Conservation (phyloP, 805 yeast genomes). For the Schizosaccharomyces japonicus region DNA sequence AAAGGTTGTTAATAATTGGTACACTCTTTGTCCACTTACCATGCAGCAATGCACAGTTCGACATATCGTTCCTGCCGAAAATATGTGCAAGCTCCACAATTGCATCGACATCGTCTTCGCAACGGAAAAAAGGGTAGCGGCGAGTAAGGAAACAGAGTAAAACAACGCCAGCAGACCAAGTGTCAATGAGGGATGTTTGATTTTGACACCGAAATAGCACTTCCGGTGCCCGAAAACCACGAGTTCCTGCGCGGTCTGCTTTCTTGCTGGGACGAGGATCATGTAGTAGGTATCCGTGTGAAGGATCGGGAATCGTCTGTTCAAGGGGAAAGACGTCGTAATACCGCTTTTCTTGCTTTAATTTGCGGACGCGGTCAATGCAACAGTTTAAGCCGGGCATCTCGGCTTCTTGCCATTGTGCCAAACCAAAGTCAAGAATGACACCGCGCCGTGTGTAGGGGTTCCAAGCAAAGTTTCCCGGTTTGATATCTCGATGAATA, state of each 20-base stretch:
- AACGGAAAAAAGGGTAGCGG: slow-evolving; percentile 4
- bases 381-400: not conserved
- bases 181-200: not conserved
- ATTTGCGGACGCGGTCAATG: not conserved
- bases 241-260: slow-evolving; percentile 5
- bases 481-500: slow-evolving; percentile 4
- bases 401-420: not conserved
- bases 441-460: slow-evolving; percentile 2
- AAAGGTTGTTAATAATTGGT: not conserved
- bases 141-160: not conserved
- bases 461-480: slow-evolving; percentile 4
- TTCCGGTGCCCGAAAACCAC: slow-evolving; percentile 4
- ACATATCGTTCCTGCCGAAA: slow-evolving; percentile 2
- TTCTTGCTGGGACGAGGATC: not conserved
- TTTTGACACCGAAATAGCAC: slow-evolving; percentile 2
- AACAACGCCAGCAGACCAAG: slow-evolving; percentile 1
- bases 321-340: not conserved
- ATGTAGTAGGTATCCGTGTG: not conserved
- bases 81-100: slow-evolving; percentile 2
- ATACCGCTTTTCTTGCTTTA: not conserved
- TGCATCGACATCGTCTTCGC: slow-evolving; percentile 2
- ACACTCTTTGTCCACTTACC: not conserved
- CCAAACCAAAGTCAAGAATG: slow-evolving; percentile 3
- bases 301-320: not conserved
- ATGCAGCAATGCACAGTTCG: slow-evolving; percentile 4